Conservation (phyloP, 2,329 filamentous ascomycete genomes). For the Epichloe sp. region DNA sequence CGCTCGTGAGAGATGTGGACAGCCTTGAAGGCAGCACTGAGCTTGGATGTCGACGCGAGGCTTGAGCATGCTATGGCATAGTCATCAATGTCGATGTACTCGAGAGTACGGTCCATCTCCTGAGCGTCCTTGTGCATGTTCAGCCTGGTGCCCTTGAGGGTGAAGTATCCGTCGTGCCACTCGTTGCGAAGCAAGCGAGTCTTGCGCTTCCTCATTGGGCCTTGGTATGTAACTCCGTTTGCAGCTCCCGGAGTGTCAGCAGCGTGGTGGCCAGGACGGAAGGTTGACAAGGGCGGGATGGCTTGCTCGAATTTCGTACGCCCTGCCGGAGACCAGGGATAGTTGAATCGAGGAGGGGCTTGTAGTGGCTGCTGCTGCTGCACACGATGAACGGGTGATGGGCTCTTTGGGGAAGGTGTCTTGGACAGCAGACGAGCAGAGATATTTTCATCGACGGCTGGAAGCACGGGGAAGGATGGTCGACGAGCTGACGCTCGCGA, state of each 20-base stretch:
- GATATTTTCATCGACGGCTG: slow-evolving; percentile 54
- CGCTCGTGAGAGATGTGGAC: slow-evolving; percentile 47
- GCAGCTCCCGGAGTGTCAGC: slow-evolving; percentile 20
- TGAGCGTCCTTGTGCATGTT: slow-evolving; percentile 59
- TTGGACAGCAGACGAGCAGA: slow-evolving; percentile 25
- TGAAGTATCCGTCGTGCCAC: slow-evolving; percentile 88
- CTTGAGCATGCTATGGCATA: slow-evolving; percentile 79
- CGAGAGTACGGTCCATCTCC: slow-evolving; percentile 44
- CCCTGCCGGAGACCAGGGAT: slow-evolving; percentile 42
- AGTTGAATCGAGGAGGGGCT: slow-evolving; percentile 40
- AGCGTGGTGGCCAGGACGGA: slow-evolving; percentile 10
- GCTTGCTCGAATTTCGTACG: slow-evolving; percentile 32
- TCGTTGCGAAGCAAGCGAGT: slow-evolving; percentile 81
- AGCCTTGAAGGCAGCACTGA: slow-evolving; percentile 76
- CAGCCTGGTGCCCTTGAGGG: slow-evolving; percentile 61
- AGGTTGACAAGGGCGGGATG: slow-evolving; percentile 23
- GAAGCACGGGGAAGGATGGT: slow-evolving; percentile 56
- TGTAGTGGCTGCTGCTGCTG: slow-evolving; percentile 30
- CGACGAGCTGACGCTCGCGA: slow-evolving; percentile 47
- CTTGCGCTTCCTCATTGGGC: slow-evolving; percentile 90
- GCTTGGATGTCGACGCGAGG: slow-evolving; percentile 61
- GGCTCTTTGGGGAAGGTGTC: slow-evolving; percentile 20
- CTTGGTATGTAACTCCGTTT: slow-evolving; percentile 55
- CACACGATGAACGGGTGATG: slow-evolving; percentile 21
- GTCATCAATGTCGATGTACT: slow-evolving; percentile 78